Base-by-base conservation (phyloP, 495 filamentous ascomycete genomes). In the Aspergillus incahuasiensis region DNA sequence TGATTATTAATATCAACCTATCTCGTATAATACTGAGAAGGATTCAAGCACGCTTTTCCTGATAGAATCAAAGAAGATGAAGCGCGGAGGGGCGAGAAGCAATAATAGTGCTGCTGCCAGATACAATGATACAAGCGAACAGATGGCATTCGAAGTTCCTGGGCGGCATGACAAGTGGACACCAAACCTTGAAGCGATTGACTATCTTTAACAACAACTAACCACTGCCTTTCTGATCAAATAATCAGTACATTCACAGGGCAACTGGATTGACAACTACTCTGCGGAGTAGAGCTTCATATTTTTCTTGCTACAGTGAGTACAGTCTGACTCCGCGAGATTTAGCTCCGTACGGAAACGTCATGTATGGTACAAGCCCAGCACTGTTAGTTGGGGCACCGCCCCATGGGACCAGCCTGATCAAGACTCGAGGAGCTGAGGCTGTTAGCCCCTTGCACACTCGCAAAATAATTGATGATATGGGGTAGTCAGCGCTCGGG, bases 31-130 rank as follows among this genome's bases (percentile, higher is more conserved):
- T 24, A 22, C 28, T 25, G 43, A 6, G 15, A 46, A 46, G 5
- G 43, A 46, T 46, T 25, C 43, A 16, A 30, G 13, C 21, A 21
- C 18, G 4, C 13, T 30, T 46, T 46, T 28, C 43, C 43, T 43
- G 48, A 52, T 18, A 44, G 40, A 40, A 48, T 54, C 48, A 24
- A 47, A 50, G 38, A 44, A 46, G 52, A 43, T 52, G 56, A 54
- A 28, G 25, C 25, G 25, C 41, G 42, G 49, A 39, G 34, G 39
- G 46, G 18, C 22, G 52, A 25, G 51, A 51, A 61, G 13, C 1
- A 32, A 46, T 46, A 20, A 7, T 44, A n/a, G n/a, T n/a, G n/a
- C n/a, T n/a, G n/a, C 40, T 44, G 42, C 24, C 43, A 46, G 43
- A 28, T 46, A 46, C 43, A 22, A 46, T 28, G 43, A 28, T 46